Evolutionary conservation across 768 basidiomycete genomes (phyloP).

Genomic region (Rhodotorula babjevae): DNA sequence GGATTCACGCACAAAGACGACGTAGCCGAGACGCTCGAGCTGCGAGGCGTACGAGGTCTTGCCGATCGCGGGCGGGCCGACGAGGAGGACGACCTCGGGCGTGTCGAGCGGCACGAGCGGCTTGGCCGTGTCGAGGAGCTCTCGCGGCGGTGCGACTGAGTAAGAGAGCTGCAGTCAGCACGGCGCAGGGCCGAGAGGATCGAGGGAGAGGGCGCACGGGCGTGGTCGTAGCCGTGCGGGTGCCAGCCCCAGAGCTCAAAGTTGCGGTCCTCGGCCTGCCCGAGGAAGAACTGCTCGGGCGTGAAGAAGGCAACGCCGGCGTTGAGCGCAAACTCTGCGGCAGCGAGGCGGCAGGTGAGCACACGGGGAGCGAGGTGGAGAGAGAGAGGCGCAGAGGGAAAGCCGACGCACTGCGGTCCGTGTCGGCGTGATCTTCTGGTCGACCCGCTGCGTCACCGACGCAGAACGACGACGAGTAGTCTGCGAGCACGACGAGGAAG

Average conservation of each 20-base stretch:
- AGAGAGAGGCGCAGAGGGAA: background rate
- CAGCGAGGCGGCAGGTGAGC: background rate
- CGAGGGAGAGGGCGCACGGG: background rate
- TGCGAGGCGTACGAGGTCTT: constrained; percentile 57
- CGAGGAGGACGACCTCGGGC: constrained; percentile 58
- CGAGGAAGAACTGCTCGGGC: constrained; percentile 16
- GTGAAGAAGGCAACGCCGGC: constrained; percentile 10
- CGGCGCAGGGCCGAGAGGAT: background rate
- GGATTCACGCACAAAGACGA: background rate
- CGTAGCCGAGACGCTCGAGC: background rate
- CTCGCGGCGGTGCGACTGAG: too few relatives aligned
- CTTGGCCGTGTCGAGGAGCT: background rate
- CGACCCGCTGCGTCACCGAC: constrained; percentile 50
- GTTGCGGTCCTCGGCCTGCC: background rate
- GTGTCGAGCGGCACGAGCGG: background rate
- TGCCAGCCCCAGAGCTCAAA: constrained; percentile 5
- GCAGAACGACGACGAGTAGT: constrained; percentile 44
- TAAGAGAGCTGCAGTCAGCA: too few relatives aligned
- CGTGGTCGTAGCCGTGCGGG: background rate
- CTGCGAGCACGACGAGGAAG: constrained; percentile 19
- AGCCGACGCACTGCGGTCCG: constrained; percentile 10
- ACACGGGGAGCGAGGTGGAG: background rate
- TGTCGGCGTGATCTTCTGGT: constrained; percentile 47
- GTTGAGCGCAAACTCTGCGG: constrained; percentile 30
- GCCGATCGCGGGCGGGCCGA: constrained; percentile 62